Evolutionary conservation across 2,329 filamentous ascomycete genomes (phyloP).

Genomic region (Neopestalotiopsis clavispora): DNA sequence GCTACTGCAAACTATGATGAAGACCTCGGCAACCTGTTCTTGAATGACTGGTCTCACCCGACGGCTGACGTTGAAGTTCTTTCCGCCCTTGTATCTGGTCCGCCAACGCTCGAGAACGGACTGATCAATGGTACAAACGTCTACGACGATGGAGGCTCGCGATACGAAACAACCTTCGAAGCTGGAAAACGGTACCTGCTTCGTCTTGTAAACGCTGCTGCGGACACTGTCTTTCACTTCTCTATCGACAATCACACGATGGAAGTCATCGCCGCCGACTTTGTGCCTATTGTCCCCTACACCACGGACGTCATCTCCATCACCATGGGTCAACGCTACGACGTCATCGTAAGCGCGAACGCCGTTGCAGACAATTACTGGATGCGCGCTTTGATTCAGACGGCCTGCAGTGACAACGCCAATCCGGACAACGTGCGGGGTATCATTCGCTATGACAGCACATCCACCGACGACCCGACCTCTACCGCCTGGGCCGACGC

Average conservation of each 20-base stretch:
- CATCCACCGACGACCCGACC: slow-evolving; percentile 23
- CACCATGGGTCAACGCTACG: slow-evolving; percentile 44
- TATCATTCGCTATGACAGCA: slow-evolving; percentile 47
- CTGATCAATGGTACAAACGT: slow-evolving; percentile 39
- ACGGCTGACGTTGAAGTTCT: slow-evolving; percentile 44
- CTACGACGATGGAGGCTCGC: slow-evolving; percentile 36
- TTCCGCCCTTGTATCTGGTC: slow-evolving; percentile 31
- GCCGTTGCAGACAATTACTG: slow-evolving; percentile 48
- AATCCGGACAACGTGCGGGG: slow-evolving; percentile 50
- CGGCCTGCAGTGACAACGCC: slow-evolving; percentile 44
- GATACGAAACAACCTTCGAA: slow-evolving; percentile 43
- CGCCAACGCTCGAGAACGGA: slow-evolving; percentile 48
- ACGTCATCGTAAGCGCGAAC: slow-evolving; percentile 49
- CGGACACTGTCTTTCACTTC: slow-evolving; percentile 51
- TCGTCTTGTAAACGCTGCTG: slow-evolving; percentile 51
- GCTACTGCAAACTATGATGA: slow-evolving; percentile 63
- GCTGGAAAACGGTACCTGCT: slow-evolving; percentile 47
- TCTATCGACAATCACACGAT: slow-evolving; percentile 61
- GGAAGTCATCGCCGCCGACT: slow-evolving; percentile 60
- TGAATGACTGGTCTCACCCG: slow-evolving; percentile 63
- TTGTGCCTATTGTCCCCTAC: slow-evolving; percentile 63
- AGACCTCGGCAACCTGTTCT: slow-evolving; percentile 63
- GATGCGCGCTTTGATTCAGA: slow-evolving; percentile 50
- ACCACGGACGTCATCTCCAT: slow-evolving; percentile 46
- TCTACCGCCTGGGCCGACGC: slow-evolving; percentile 26